Evolutionary conservation across 129 eudicot species (phyloP), one percentile per base, ranked within the genome.

Genomic region (Arctium minus): DNA sequence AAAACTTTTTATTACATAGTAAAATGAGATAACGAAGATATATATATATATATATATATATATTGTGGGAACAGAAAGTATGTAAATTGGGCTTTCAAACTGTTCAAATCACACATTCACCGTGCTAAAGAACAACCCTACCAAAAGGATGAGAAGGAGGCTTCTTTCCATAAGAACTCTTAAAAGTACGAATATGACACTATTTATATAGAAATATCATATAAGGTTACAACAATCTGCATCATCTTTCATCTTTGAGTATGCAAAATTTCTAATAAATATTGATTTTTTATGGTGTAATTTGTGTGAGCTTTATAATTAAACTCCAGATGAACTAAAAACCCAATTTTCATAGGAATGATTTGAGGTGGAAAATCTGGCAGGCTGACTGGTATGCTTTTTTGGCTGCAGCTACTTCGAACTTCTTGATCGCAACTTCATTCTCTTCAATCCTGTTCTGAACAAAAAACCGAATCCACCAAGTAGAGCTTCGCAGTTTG

Each of bases 401-500:
- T 64, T 82, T 84, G 38, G 80, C 67, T 38, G 94, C 86, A 84
- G 87, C 92, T 83, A 84, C 84, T 33, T 90, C 91, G 35, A 90
- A 90, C 78, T 90, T 90, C 80, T 90, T 90, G 53, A 84, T 71
- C 62, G 88, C 93, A 74, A 8, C 84, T 90, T 90, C 97, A 46
- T 90, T 92, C 88, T 90, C 92, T 70, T 92, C 94, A 79, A 90
- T 88, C 80, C 89, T 88, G 74, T 76, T 86, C 76, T 87, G 91
- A 82, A 86, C 92, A 77, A 92, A 92, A 60, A 78, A 92, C 30
- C 89, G 84, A 18, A 88, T 79, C 97, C 97, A 92, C 97, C 97
- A 92, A 9, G 92, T 85, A 32, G 93, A 67, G 74, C 88, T 88
- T 76, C 97, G 86, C 86, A 88, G 74, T 87, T 92, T 92, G 15